These are phyloP conservation scores for Metschnikowia gruessii DNA, from an alignment of 805 yeast genomes.

Conservation along the genomic window DNA sequence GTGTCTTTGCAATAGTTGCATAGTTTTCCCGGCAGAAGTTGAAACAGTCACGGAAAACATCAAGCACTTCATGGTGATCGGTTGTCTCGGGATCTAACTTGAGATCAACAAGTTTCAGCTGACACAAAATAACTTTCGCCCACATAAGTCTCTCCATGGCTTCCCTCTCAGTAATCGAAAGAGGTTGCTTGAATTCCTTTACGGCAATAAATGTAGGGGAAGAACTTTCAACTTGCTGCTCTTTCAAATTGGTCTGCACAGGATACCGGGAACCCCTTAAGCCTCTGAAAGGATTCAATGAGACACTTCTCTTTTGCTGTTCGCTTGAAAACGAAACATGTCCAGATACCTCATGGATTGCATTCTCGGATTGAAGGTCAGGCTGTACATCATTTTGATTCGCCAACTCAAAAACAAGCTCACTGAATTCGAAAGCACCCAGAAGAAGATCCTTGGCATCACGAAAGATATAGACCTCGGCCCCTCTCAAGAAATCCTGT, in stretches of 20 bases:
- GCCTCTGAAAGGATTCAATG: too few relatives aligned
- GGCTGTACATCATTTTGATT: not conserved
- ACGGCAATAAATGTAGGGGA: not conserved
- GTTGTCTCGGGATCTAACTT: not conserved
- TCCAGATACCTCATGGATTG: too few relatives aligned
- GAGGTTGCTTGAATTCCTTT: not conserved
- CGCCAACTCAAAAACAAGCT: not conserved
- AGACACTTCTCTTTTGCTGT: too few relatives aligned
- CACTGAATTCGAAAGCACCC: not conserved
- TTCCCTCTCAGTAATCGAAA: not conserved
- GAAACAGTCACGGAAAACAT: constrained; percentile 1
- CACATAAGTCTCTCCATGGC: not conserved
- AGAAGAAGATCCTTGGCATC: constrained; percentile 1
- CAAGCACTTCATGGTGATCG: not conserved
- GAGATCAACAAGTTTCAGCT: not conserved
- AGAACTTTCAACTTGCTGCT: not conserved
- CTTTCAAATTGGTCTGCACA: too few relatives aligned
- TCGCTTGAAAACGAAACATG: too few relatives aligned
- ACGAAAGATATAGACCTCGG: not conserved
- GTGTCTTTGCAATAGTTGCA: constrained; percentile 1
- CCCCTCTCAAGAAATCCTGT: not conserved
- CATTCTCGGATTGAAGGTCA: too few relatives aligned
- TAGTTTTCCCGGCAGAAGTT: not conserved
- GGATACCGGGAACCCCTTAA: too few relatives aligned
- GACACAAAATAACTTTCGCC: not conserved